Evolutionary conservation across 2,329 filamentous ascomycete species (phyloP).

Genomic region (Microsporum canis): DNA sequence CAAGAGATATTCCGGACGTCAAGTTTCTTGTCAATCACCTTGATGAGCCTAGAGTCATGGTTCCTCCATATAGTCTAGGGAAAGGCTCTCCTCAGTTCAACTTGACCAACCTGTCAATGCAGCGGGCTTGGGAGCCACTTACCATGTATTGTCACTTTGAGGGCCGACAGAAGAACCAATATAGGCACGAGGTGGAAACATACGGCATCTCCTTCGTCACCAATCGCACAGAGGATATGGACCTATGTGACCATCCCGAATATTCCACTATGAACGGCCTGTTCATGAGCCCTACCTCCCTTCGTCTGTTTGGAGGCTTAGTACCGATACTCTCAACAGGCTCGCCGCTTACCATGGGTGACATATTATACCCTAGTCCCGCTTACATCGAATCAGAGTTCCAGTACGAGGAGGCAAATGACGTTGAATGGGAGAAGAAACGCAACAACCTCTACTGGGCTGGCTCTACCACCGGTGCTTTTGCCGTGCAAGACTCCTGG

Average conservation of each 20-base stretch:
- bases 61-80: neutral
- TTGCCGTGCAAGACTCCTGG: constrained; percentile 11
- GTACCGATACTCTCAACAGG: constrained; percentile 19
- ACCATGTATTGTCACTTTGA: neutral
- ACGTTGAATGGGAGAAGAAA: constrained; percentile 42
- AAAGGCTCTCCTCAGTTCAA: neutral
- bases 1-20: constrained; percentile 3
- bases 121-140: neutral
- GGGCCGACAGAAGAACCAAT: neutral
- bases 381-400: constrained; percentile 35
- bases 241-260: constrained; percentile 7
- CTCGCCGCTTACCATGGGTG: constrained; percentile 21
- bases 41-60: constrained; percentile 9
- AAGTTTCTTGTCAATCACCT: constrained; percentile 11
- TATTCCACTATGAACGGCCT: constrained; percentile 7
- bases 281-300: constrained; percentile 6
- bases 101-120: constrained; percentile 7
- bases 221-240: neutral
- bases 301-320: constrained; percentile 15
- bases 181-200: neutral
- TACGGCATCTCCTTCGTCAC: constrained; percentile 8
- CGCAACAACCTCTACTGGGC: constrained; percentile 46
- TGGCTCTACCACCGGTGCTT: constrained; percentile 45
- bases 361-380: constrained; percentile 44
- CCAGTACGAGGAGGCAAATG: constrained; percentile 33